A percentile compares a stretch with the other conserved stretches of the same genome.
Conservation (phyloP, 1,284 basidiomycete genomes). For the Porodaedalea pini region DNA sequence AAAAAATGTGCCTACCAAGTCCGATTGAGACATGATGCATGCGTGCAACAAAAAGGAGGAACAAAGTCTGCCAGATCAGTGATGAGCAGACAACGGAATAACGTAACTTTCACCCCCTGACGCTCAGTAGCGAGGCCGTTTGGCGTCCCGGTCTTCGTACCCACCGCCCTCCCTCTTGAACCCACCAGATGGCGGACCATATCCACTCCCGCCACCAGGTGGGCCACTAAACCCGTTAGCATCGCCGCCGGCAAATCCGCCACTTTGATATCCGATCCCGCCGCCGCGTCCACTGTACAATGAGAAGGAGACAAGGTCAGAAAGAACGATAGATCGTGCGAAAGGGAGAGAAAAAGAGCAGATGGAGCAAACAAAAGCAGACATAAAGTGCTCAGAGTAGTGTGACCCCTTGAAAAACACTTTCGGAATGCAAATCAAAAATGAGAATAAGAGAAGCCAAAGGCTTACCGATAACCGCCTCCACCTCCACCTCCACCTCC, state of each 20-base stretch:
- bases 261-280: slow-evolving; percentile 66
- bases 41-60: neutral
- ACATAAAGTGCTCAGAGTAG: neutral
- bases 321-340: neutral
- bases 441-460: slow-evolving; percentile 25
- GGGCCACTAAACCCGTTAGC: slow-evolving; percentile 51
- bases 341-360: neutral
- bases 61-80: slow-evolving; percentile 17
- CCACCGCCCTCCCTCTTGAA: slow-evolving; percentile 68
- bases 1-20: slow-evolving; percentile 19
- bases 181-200: slow-evolving; percentile 40
- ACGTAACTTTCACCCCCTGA: neutral
- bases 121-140: slow-evolving; percentile 70
- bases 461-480: slow-evolving; percentile 34
- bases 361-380: neutral
- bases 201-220: slow-evolving; percentile 22
- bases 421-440: slow-evolving; percentile 28
- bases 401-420: neutral
- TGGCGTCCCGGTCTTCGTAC: slow-evolving; percentile 75
- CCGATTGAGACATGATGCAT: slow-evolving; percentile 15
- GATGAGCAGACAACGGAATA: neutral
- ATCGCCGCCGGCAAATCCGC: slow-evolving; percentile 52
- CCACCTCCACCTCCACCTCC: slow-evolving; percentile 36
- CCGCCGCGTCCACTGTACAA: slow-evolving; percentile 61
- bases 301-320: slow-evolving; percentile 9